These are phyloP conservation scores for Ottelia alismoides DNA, from an alignment of 106 monocot genomes.

Conservation along the genomic window DNA sequence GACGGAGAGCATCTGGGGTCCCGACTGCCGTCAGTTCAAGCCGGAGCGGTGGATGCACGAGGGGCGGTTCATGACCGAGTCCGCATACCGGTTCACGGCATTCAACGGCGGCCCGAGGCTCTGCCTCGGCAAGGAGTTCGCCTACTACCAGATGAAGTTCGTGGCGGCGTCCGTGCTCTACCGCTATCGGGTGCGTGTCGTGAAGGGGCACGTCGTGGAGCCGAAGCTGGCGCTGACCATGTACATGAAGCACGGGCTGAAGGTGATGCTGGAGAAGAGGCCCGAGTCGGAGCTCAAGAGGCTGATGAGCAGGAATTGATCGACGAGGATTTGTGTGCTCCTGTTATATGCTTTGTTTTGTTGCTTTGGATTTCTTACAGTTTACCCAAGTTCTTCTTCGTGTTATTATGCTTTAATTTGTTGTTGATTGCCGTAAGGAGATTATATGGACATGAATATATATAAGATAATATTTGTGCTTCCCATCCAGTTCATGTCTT, in stretches of 20 bases:
- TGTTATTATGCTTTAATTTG: no score
- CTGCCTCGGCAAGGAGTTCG: constrained; percentile 90
- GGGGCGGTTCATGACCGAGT: constrained; percentile 45
- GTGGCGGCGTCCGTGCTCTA: constrained; percentile 47
- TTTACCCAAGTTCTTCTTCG: no score
- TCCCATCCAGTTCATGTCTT: no score
- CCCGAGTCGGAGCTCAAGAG: background rate
- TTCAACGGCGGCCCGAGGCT: constrained; percentile 94
- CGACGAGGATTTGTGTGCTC: no score
- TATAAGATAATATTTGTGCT: no score
- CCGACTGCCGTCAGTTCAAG: constrained; percentile 77
- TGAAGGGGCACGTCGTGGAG: constrained; percentile 42
- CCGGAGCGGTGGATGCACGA: constrained; percentile 59
- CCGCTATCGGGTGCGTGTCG: constrained; percentile 63
- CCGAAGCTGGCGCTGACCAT: constrained; percentile 89
- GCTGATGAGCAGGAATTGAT: no score
- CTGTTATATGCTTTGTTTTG: no score
- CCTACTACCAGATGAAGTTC: constrained; percentile 71
- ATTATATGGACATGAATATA: no score
- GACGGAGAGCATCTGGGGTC: constrained; percentile 96
- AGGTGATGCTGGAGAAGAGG: constrained; percentile 38
- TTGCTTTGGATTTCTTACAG: no score
- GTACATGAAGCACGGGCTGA: constrained; percentile 88
- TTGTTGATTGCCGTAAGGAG: no score
- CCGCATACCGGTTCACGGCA: constrained; percentile 89